Evolutionary conservation across 2,329 filamentous ascomycete species (phyloP).

Genomic region (Fusarium papillatum): DNA sequence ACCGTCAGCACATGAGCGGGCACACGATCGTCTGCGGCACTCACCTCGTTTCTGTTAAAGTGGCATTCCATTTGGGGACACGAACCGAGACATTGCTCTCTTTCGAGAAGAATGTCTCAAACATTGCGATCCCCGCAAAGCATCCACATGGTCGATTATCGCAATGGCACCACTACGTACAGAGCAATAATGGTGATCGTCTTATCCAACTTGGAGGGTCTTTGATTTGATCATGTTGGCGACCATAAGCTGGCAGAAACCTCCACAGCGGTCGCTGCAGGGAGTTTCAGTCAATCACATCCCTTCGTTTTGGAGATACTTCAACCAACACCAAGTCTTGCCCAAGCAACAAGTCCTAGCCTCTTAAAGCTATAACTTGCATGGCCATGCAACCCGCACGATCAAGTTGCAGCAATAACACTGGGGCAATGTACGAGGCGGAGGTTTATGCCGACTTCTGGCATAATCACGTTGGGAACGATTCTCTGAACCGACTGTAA

Average conservation of each 20-base stretch:
- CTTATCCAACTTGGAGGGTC: background rate
- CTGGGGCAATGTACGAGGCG: background rate
- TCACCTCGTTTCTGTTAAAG: constrained; percentile 5
- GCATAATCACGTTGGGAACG: background rate
- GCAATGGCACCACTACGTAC: background rate
- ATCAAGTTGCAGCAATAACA: no score
- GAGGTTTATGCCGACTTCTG: background rate
- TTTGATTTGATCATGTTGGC: background rate
- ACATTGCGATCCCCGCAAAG: background rate
- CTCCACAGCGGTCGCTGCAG: background rate
- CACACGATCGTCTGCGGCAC: background rate
- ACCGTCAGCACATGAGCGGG: background rate
- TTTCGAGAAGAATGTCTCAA: background rate
- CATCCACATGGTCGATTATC: constrained; percentile 2
- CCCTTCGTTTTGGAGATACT: background rate
- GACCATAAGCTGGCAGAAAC: background rate
- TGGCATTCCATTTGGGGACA: background rate
- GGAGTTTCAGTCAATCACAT: background rate
- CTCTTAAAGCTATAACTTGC: background rate
- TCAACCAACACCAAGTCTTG: background rate
- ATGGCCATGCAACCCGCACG: background rate
- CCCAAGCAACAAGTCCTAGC: background rate
- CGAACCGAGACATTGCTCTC: background rate
- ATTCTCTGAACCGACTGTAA: background rate
- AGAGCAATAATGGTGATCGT: background rate